Conservation (phyloP, 1,284 basidiomycete genomes). For the Tylopilus sp. region DNA sequence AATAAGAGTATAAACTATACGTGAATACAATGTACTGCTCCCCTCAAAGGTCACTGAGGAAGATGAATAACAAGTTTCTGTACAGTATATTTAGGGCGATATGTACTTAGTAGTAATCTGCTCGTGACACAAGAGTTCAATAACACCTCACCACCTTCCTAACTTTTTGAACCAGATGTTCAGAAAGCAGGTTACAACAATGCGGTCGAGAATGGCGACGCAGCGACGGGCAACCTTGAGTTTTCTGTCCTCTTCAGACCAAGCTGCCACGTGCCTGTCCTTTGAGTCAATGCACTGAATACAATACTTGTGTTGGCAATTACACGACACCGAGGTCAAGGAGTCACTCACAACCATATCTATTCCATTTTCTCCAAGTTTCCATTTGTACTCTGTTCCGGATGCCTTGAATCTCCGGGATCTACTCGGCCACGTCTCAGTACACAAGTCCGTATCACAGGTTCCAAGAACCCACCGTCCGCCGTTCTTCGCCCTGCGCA, state of each 20-base stretch:
- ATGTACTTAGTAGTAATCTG: neutral
- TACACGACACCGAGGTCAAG: neutral
- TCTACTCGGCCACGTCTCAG: slow-evolving; percentile 29
- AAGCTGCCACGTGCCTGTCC: slow-evolving; percentile 49
- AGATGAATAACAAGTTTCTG: slow-evolving; percentile 9
- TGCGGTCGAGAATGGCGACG: slow-evolving; percentile 48
- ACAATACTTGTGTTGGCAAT: neutral
- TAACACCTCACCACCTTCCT: slow-evolving; percentile 40
- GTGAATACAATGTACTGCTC: slow-evolving; percentile 17
- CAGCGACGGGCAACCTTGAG: slow-evolving; percentile 43
- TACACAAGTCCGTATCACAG: neutral
- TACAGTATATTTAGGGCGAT: slow-evolving; percentile 18
- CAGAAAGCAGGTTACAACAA: slow-evolving; percentile 56
- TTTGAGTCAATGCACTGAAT: slow-evolving; percentile 51
- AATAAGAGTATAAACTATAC: slow-evolving; percentile 24
- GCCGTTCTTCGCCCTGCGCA: slow-evolving; percentile 50
- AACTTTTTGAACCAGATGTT: slow-evolving; percentile 52
- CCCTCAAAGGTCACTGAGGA: neutral
- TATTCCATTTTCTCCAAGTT: slow-evolving; percentile 43
- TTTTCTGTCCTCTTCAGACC: slow-evolving; percentile 42
- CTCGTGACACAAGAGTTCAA: neutral
- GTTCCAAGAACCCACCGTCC: slow-evolving; percentile 45
- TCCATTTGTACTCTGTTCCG: slow-evolving; percentile 60
- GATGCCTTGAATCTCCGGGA: slow-evolving; percentile 56
- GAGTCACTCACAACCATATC: slow-evolving; percentile 47